These are phyloP conservation scores for Blastomyces parvus DNA, from an alignment of 2,329 filamentous ascomycete genomes.

Conservation along the genomic window DNA sequence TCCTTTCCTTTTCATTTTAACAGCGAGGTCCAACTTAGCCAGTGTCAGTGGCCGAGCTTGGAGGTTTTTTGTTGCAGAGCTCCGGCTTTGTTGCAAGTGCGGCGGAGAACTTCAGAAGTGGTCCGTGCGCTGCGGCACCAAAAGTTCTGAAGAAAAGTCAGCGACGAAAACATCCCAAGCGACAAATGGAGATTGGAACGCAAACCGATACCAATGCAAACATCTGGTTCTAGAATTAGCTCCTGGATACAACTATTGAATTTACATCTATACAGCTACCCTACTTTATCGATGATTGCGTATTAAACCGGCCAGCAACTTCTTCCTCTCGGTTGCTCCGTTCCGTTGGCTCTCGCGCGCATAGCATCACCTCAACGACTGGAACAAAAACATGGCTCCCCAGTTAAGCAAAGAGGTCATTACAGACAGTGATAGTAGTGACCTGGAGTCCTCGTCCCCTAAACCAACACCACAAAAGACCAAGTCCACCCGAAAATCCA, in stretches of 20 bases:
- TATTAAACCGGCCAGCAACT: background rate
- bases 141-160: constrained; percentile 6
- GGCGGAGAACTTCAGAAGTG: constrained; percentile 1
- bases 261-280: background rate
- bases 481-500: constrained; percentile 3
- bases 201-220: background rate
- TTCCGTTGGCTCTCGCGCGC: background rate
- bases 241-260: background rate
- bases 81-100: background rate
- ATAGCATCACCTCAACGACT: constrained; percentile 3
- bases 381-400: constrained; percentile 19
- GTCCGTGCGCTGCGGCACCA: constrained; percentile 9
- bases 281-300: background rate
- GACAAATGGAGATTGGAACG: background rate
- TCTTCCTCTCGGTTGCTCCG: background rate
- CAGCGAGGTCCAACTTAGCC: background rate
- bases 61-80: background rate
- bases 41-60: background rate
- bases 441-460: constrained; percentile 4
- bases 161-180: constrained; percentile 1
- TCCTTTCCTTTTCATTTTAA: constrained; percentile 14
- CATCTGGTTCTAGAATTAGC: background rate
- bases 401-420: constrained; percentile 19
- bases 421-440: constrained; percentile 18
- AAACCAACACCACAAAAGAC: constrained; percentile 11